Evolutionary conservation across 352 stramenopile species (phyloP), one percentile per base, ranked within the genome.

Genomic region (Pythium phragmitis): DNA sequence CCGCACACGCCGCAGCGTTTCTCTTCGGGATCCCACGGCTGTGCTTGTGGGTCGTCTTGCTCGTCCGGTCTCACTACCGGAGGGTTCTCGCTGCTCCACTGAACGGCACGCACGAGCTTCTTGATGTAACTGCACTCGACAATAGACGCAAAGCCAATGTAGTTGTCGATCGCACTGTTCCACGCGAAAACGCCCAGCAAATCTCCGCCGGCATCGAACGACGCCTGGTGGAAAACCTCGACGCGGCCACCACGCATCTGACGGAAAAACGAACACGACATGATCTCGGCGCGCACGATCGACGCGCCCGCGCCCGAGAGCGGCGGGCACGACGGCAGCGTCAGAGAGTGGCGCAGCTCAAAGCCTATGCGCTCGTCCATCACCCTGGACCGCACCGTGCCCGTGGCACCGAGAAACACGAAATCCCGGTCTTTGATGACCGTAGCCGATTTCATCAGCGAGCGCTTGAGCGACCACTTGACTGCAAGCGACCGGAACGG

Each of bases 311-410:
- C 56, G 57, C 81, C 60, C 7, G 37, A 51, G 12, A 86, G 71
- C 14, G 63, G 46, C 28, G 73, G 77, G 9, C 79, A 89, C 56
- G 82, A 69, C 59, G 75, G 68, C 43, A 91, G 85, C 53, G 85
- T 80, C 7, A 92, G 77, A 33, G 83, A 92, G 58, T 92, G 83
- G 11, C 77, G 72, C 13, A 92, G 60, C 43, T 89, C 75, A 58
- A 73, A 92, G 6, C 83, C 83, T 58, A 92, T 62, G 14, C 74
- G 74, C 23, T 90, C 79, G 42, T 80, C 80, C 34, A 13, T 39
- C 0, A 57, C 65, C 3, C 65, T 33, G 21, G 82, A 55, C 1
- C 48, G 71, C 0, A 82, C 74, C 7, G 73, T 78, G 6, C 83
- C 83, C 0, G 78, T 88, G 8, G 75, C 67, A n/a, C 73, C 72